phyloP scores from a whole-genome alignment of 169 alveolate genomes.

The Toxoplasma gondii region DNA sequence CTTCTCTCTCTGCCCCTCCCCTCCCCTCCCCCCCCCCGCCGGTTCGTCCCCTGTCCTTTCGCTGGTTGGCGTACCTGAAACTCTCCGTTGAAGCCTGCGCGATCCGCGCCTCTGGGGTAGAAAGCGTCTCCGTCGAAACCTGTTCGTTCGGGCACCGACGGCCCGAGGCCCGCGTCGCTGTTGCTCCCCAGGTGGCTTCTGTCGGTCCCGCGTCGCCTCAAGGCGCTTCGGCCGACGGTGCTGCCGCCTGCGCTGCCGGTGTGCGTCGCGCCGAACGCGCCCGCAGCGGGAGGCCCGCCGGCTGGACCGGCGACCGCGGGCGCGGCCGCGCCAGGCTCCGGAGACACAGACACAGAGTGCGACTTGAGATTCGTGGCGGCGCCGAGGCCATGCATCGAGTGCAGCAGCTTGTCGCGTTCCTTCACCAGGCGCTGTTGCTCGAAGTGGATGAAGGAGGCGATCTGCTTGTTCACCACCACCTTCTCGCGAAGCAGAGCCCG shows the following conservation, averaged over 20 bases:
- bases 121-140: background rate
- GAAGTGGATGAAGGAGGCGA: slow-evolving; percentile 37
- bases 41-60: too few relatives aligned
- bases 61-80: background rate
- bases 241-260: background rate
- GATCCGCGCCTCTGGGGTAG: background rate
- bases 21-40: too few relatives aligned
- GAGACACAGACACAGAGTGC: background rate
- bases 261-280: background rate
- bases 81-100: background rate
- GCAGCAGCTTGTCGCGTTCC: slow-evolving; percentile 43
- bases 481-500: slow-evolving; percentile 55
- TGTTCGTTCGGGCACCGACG: background rate
- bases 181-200: background rate
- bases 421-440: slow-evolving; percentile 41
- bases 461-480: slow-evolving; percentile 40
- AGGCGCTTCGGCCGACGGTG: background rate
- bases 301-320: background rate
- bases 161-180: background rate
- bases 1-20: too few relatives aligned
- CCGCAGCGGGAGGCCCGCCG: slow-evolving; percentile 2
- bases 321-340: background rate
- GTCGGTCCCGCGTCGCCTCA: background rate
- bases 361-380: background rate
- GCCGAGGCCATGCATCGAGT: background rate